Evolutionary conservation across 2,329 filamentous ascomycete genomes (phyloP), one percentile per base, ranked within the genome.

Genomic region (Apiospora pterosperma): DNA sequence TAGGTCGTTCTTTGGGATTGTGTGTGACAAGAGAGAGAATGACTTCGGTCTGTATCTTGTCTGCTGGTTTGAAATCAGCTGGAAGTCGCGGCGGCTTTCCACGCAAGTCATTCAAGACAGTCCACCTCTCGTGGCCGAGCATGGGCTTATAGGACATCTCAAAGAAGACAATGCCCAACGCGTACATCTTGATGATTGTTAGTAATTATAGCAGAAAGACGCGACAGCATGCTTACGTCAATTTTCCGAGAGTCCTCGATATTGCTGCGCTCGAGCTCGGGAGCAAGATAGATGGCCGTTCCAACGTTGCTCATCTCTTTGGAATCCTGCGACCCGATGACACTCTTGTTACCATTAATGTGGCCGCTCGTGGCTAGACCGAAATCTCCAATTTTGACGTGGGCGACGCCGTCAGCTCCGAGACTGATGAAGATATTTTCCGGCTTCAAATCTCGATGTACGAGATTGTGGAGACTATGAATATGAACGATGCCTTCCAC

Each of bases 341-440:
- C 70, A 41, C 70, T 77, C 72, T 83, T 88, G 67, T 91, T 90
- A 5, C 84, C 78, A 2, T 88, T 85, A 68, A 91, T 89, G 71
- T 96, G 92, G 0, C 92, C 93, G 68, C 91, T 96, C 0, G 94
- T 98, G 21, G 96, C 96, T 39, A 99, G 83, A 5, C 96, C 96
- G 76, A 99, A 98, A 73, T 99, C 96, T 52, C 96, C 96, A 70
- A 99, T 97, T 69, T 96, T 96, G 41, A 97, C 93, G 70, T 96
- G 96, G 68, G 93, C 92, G 3, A 90, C 86, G 8, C 91, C 88
- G 72, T 98, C 95, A 3, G 81, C 75, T 28, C 84, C 82, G 42
- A 83, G 81, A 39, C 82, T 82, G 69, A 99, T 96, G 78, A 99
- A 99, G 36, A 99, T 90, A 69, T 99, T 99, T 74, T 98, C 96